Evolutionary conservation across 164 flowering plant species (phyloP).

Genomic region (Liriodendron chinense): DNA sequence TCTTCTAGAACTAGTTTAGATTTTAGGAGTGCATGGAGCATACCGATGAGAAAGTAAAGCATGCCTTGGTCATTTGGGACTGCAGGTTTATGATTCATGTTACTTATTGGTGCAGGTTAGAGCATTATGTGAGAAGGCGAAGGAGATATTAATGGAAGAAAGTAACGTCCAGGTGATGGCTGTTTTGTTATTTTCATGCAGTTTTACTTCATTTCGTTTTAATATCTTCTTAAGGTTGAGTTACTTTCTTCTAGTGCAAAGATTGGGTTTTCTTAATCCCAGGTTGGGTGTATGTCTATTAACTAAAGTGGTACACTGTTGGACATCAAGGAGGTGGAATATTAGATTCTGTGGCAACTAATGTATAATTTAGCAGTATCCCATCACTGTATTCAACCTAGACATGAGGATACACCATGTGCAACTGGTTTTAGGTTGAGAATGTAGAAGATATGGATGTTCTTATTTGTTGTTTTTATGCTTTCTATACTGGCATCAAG

Average conservation of each 20-base stretch:
- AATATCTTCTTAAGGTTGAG: not conserved
- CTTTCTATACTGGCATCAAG: too few relatives aligned
- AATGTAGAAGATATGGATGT: too few relatives aligned
- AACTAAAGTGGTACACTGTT: too few relatives aligned
- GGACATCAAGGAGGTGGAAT: too few relatives aligned
- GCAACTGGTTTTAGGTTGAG: not conserved
- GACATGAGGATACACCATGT: not conserved
- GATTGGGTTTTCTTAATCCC: not conserved
- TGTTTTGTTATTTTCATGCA: not conserved
- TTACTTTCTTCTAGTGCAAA: not conserved
- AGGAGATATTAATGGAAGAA: constrained; percentile 92
- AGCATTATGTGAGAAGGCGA: constrained; percentile 80
- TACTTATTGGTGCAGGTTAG: constrained; percentile 51
- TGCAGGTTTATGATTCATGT: not conserved
- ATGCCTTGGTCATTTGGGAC: not conserved
- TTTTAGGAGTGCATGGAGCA: not conserved
- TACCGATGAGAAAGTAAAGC: not conserved
- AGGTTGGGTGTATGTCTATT: not conserved
- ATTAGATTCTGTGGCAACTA: not conserved
- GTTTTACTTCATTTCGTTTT: not conserved
- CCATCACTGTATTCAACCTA: not conserved
- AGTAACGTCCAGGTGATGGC: constrained; percentile 84
- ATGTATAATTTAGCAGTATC: too few relatives aligned
- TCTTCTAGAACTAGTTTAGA: not conserved
- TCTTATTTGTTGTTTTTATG: too few relatives aligned